Base-by-base conservation (phyloP, 371 early-diverging fungal species). In the Blakeslea trispora region DNA sequence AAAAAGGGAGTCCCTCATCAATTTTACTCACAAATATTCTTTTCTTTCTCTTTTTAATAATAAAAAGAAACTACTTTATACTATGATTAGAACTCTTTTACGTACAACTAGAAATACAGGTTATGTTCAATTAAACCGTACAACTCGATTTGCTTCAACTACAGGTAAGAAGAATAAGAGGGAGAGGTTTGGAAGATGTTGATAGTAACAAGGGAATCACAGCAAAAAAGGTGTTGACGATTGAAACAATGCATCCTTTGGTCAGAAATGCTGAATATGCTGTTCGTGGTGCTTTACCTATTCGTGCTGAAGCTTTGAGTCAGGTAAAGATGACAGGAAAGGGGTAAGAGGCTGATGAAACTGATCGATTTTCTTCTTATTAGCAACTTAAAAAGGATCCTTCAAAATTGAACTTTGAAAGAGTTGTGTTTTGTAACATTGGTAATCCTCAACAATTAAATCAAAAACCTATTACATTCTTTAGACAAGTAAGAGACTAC, bases 401-500 rank as follows among this genome's bases (percentile, higher is more conserved):
- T 42, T 85, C 46, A 54, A 63, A 66, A 10, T 77, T 88, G 28
- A 87, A 89, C 3, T 98, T 97, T 70, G 75, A 83, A 40, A 72
- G 79, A 35, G 84, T 96, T 58, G 87, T 91, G 39, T 86, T 84
- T 65, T 95, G 96, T 81, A 98, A 98, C 72, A 97, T 98, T 63
- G 99, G 99, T 59, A 98, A 98, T 77, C 99, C 99, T 40, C 98
- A 98, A 75, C 93, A 94, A 71, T 83, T 98, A 10, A 71, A 81
- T 39, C 98, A 98, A 75, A 87, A 88, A 61, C 98, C 98, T 19
- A 91, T 98, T 70, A 94, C 99, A 19, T 98, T 96, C 67, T 90
- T 94, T 80, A 89, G 99, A 57, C 97, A 98, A 82, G 93, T 91
- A 79, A 53, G 37, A 44, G 24, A 42, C 32, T 41, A 57, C 34